These are phyloP conservation scores for Trichoderma atrobrunneum DNA, from an alignment of 2,329 filamentous ascomycete species.

Conservation along the genomic window DNA sequence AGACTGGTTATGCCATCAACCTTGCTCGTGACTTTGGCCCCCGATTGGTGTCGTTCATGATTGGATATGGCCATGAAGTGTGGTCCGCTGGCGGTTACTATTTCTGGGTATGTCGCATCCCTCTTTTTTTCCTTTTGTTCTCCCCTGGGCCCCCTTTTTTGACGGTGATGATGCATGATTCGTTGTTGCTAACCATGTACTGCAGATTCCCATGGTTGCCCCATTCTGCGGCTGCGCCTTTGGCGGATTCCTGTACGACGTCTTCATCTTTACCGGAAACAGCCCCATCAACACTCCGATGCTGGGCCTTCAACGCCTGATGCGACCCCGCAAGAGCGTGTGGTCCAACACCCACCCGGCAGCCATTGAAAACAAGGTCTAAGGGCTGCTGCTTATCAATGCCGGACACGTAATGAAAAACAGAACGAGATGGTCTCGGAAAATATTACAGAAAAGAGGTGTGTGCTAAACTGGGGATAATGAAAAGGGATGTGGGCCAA, in stretches of 20 bases:
- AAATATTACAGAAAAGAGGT: neutral
- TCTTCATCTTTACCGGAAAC: slow-evolving; percentile 67
- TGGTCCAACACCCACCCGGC: slow-evolving; percentile 37
- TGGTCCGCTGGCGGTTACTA: slow-evolving; percentile 68
- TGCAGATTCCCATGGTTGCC: slow-evolving; percentile 67
- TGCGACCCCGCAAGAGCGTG: slow-evolving; percentile 33
- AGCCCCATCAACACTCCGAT: slow-evolving; percentile 67
- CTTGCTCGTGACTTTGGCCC: slow-evolving; percentile 70
- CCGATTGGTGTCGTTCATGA: slow-evolving; percentile 61
- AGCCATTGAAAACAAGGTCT: slow-evolving; percentile 22
- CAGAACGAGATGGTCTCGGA: slow-evolving; percentile 14
- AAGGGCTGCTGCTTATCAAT: neutral
- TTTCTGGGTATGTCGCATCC: slow-evolving; percentile 59
- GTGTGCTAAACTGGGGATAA: neutral
- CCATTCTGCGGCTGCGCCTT: slow-evolving; percentile 64
- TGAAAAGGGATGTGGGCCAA: neutral
- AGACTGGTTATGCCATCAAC: slow-evolving; percentile 75
- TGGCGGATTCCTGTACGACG: slow-evolving; percentile 65
- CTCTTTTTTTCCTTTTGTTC: neutral
- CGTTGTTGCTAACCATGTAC: slow-evolving; percentile 12
- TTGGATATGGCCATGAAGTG: slow-evolving; percentile 66
- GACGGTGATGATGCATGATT: neutral
- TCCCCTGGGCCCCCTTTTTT: slow-evolving; percentile 10
- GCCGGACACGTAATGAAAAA: neutral
- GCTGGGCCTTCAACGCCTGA: slow-evolving; percentile 57